Evolutionary conservation across 352 stramenopile genomes (phyloP).

Genomic region (Phytophthora chlamydospora): DNA sequence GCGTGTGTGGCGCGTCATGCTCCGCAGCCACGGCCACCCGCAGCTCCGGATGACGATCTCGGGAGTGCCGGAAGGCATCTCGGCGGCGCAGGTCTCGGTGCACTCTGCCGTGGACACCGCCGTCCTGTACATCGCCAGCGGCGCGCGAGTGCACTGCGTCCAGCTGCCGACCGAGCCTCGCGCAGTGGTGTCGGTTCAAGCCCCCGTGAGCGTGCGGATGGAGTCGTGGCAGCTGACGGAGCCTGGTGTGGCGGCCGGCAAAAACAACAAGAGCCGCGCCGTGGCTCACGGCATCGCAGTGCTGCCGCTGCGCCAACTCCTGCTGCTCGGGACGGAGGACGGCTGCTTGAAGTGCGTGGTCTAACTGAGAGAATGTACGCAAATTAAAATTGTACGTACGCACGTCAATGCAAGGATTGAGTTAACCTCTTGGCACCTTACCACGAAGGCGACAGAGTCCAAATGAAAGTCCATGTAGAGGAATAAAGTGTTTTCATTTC

Average conservation of each 20-base stretch:
- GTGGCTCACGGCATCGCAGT: slow-evolving; percentile 47
- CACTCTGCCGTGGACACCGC: slow-evolving; percentile 49
- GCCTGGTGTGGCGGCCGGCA: slow-evolving; percentile 25
- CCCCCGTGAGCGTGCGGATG: slow-evolving; percentile 33
- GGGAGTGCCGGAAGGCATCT: slow-evolving; percentile 61
- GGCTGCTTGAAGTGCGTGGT: slow-evolving; percentile 61
- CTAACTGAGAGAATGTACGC: slow-evolving; percentile 11
- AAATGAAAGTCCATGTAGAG: slow-evolving; percentile 3
- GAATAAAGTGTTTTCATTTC: slow-evolving; percentile 30
- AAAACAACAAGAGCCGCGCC: slow-evolving; percentile 56
- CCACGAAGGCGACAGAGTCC: background rate
- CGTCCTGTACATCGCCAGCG: slow-evolving; percentile 53
- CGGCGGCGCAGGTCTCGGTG: slow-evolving; percentile 53
- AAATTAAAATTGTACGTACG: slow-evolving; percentile 8
- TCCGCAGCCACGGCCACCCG: slow-evolving; percentile 33
- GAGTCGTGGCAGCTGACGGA: slow-evolving; percentile 64
- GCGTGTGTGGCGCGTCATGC: slow-evolving; percentile 64
- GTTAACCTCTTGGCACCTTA: background rate
- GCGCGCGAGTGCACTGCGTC: slow-evolving; percentile 47
- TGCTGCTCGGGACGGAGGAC: slow-evolving; percentile 70
- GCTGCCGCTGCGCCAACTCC: slow-evolving; percentile 62
- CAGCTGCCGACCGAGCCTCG: slow-evolving; percentile 46
- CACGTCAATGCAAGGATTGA: slow-evolving; percentile 5
- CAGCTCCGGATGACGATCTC: slow-evolving; percentile 54
- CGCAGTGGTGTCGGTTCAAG: slow-evolving; percentile 19